Evolutionary conservation across 345 rosid species (phyloP), one percentile per base, ranked within the genome.

Genomic region (Kernera saxatilis): DNA sequence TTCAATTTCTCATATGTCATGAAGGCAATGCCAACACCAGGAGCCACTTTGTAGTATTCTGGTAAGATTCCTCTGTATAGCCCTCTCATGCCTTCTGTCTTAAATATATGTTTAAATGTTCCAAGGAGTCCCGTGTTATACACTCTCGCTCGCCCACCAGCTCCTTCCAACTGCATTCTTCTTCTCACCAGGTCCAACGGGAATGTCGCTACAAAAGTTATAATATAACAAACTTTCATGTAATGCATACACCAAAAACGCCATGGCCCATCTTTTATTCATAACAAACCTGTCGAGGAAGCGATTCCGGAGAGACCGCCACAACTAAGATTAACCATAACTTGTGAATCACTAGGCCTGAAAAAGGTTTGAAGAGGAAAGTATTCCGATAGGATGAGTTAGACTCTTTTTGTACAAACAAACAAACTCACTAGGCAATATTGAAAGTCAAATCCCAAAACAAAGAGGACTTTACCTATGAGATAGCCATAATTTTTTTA

Each of bases 301-400:
- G 85, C 98, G 81, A 94, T 80, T 81, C 99, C 97, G 2, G 99
- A 92, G 63, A 92, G 85, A 74, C 99, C 90, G 71, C 98, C 99
- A 75, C 97, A 91, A 35, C 91, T 84, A 71, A 95, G 86, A 80
- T 90, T 88, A 71, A 90, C 87, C 44, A 83, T 66, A 25, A 74
- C 68, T 27, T 80, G 29, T 67, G 98, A 82, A 88, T 95, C 98
- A 55, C 72, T 40, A 21, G 97, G 91, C 83, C 99, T 95, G 79
- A 33, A 41, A 23, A 33, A 59, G 9, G 52, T 25, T 45, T 14
- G n/a, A 52, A 15, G 41, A 27, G 53, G 21, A 29, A 46, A 10
- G 17, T 44, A 53, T 53, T 21, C 19, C 5, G n/a, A 62, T 44
- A 21, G 4, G 51, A 43, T 48, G 48, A 27, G 32, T 59, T 58